Percentiles rank a stretch among this genome's conserved stretches.
phyloP scores from a whole-genome alignment of 225 moss, liverwort and hornwort species.

The Physcomitrium patens region DNA sequence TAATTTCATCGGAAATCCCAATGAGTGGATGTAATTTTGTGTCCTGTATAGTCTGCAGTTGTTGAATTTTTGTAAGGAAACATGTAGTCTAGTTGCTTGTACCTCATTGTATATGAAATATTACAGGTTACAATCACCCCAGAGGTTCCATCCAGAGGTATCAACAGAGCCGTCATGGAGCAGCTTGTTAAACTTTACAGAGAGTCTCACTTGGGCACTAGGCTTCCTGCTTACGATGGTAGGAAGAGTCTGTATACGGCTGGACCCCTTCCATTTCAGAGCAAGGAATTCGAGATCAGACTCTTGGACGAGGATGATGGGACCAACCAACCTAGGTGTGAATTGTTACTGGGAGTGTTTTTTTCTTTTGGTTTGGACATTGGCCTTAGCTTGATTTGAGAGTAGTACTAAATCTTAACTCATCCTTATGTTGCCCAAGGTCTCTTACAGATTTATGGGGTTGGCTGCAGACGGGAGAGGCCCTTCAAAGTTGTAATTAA shows the following conservation, averaged over 20 bases:
- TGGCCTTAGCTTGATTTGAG: background rate
- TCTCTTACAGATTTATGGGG: fast-evolving
- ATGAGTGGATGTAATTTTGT: no score
- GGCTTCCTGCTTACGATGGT: slow-evolving; percentile 93
- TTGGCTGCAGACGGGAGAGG: slow-evolving; percentile 71
- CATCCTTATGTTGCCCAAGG: fast-evolving
- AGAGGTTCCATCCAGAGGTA: slow-evolving; percentile 92
- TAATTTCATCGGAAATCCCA: no score
- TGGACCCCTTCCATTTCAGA: slow-evolving; percentile 86
- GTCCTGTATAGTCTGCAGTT: no score
- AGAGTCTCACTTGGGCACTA: slow-evolving; percentile 70
- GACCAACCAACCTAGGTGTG: slow-evolving; percentile 66
- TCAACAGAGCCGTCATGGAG: slow-evolving; percentile 96
- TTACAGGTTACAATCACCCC: slow-evolving; percentile 91
- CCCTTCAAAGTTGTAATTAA: slow-evolving; percentile 92
- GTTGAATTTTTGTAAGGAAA: no score
- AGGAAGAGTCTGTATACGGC: slow-evolving; percentile 94
- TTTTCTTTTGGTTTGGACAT: no score
- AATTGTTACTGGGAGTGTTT: background rate
- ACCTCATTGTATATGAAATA: fast-evolving
- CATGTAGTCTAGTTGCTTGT: background rate
- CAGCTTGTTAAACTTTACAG: slow-evolving; percentile 80
- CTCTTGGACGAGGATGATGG: slow-evolving; percentile 95
- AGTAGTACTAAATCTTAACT: background rate
- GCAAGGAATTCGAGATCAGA: slow-evolving; percentile 82